phyloP scores from a whole-genome alignment of 257 asterid species.

The Gardenia jasminoides region DNA sequence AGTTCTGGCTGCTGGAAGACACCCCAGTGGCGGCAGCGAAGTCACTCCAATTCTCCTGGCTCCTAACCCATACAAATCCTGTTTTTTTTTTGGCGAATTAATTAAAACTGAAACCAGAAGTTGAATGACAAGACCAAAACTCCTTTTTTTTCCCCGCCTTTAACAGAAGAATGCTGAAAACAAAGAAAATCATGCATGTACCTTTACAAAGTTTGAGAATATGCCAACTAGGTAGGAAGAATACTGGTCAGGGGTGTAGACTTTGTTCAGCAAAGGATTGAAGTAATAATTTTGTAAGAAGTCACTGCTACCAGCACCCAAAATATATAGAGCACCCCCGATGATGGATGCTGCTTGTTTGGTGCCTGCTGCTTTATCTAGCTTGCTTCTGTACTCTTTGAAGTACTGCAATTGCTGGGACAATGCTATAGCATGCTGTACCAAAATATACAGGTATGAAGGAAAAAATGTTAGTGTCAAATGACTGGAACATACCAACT shows the following conservation, averaged over 20 bases:
- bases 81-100: background rate
- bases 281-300: constrained; percentile 82
- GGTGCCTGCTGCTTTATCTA: constrained; percentile 62
- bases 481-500: background rate
- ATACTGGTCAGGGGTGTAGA: constrained; percentile 72
- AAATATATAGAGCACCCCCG: constrained; percentile 55
- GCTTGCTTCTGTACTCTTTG: constrained; percentile 78
- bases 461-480: background rate
- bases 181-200: constrained; percentile 4
- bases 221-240: constrained; percentile 60
- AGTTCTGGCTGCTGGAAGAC: constrained; percentile 82
- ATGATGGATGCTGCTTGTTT: constrained; percentile 48
- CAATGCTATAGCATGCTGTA: constrained; percentile 81
- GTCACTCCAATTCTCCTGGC: constrained; percentile 91
- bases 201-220: constrained; percentile 63
- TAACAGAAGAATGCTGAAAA: too few relatives aligned
- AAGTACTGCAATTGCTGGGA: constrained; percentile 60
- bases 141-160: too few relatives aligned
- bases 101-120: too few relatives aligned
- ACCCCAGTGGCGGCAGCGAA: constrained; percentile 92
- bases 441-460: background rate
- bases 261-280: constrained; percentile 67
- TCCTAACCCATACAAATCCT: constrained; percentile 73
- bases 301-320: constrained; percentile 81
- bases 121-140: too few relatives aligned